Evolutionary conservation across 306 rosid species (phyloP), one percentile per base, ranked within the genome.

Genomic region (Vachellia collinsii): DNA sequence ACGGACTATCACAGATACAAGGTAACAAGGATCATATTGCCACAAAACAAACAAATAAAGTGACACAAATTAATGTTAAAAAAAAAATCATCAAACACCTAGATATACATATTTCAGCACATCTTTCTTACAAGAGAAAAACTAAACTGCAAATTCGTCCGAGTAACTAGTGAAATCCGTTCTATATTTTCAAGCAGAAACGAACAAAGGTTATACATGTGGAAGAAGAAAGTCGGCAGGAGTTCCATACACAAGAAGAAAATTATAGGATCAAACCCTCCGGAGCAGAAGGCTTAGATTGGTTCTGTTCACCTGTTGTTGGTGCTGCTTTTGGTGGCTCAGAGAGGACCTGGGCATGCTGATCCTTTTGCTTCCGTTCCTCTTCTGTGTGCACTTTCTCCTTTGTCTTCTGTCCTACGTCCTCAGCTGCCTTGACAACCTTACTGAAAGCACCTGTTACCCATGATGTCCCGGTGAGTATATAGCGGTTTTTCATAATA

Each of bases 371-470:
- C n/a, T 85, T 88, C 84, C 88, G 81, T 50, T 90, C 94, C 71
- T 94, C 93, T 71, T 91, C 98, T 16, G 80, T 88, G 69, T 69
- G 93, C 59, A 88, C 85, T 48, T 91, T 93, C 90, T 93, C 99
- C 82, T 78, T 93, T 54, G 99, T 89, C 85, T 90, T 93, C 87
- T 91, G 95, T 54, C 98, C 92, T 51, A 93, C 99, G 36, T 95
- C 99, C 72, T 85, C 98, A 19, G 99, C 99, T 13, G 98, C 98
- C 86, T 93, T 93, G 12, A 97, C 84, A 76, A 95, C 98, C 89
- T 74, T 90, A 48, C 43, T 93, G 82, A 95, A 91, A 70, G 98
- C 91, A 78, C 92, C 97, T 0, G 98, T 83, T 11, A 95, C 98
- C 99, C 98, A 95, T 37, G 97, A 67, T 19, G 99, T 76, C 41